Evolutionary conservation across 352 stramenopile species (phyloP).

Genomic region (Phytopythium aichiense): DNA sequence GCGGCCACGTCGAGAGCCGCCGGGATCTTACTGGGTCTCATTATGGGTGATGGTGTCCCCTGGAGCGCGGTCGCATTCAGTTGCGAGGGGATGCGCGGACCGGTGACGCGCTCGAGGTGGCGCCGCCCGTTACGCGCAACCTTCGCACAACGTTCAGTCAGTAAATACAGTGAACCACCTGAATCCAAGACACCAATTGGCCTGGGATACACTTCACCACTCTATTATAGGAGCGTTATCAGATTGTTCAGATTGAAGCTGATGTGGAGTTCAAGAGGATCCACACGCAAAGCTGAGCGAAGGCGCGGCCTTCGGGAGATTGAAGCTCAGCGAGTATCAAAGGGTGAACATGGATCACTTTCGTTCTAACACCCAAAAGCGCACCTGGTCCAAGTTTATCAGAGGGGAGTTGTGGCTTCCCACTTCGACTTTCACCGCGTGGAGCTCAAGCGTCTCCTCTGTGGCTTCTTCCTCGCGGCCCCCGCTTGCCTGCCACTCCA

Average conservation of each 20-base stretch:
- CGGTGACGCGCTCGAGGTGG: conserved; percentile 8
- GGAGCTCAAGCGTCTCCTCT: too few relatives aligned
- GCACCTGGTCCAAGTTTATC: too few relatives aligned
- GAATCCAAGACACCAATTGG: background rate
- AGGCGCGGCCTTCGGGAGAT: too few relatives aligned
- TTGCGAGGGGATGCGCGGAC: background rate
- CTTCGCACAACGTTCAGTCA: background rate
- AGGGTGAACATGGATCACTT: too few relatives aligned
- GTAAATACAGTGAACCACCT: background rate
- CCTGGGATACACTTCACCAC: background rate
- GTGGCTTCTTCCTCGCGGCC: too few relatives aligned
- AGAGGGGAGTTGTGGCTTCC: too few relatives aligned
- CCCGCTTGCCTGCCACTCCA: too few relatives aligned
- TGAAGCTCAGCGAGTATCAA: too few relatives aligned
- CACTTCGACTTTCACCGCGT: too few relatives aligned
- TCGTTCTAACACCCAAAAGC: too few relatives aligned
- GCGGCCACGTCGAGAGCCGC: background rate
- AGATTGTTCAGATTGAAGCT: background rate
- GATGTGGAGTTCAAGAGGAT: too few relatives aligned
- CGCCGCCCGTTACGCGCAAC: background rate
- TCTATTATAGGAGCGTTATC: background rate
- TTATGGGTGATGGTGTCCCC: background rate
- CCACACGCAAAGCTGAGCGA: too few relatives aligned
- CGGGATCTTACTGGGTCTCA: background rate
- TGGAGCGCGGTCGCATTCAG: background rate